Evolutionary conservation across 257 asterid genomes (phyloP).

Genomic region (Solanum bulbocastanum): DNA sequence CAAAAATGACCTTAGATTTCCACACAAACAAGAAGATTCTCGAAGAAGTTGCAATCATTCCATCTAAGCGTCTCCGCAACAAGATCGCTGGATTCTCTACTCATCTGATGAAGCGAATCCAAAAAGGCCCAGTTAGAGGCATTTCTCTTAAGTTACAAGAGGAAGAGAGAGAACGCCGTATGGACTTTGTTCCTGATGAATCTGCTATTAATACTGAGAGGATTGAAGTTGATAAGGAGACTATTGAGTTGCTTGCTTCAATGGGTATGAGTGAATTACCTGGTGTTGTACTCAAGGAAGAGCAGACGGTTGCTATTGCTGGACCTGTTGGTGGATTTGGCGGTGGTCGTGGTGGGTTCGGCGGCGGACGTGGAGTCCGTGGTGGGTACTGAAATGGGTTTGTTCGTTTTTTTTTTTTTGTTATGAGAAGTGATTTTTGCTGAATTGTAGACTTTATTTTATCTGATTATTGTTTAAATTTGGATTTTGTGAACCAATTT

Average conservation of each 20-base stretch:
- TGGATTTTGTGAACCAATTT: background rate
- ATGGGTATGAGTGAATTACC: slow-evolving; percentile 61
- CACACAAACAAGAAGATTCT: slow-evolving; percentile 67
- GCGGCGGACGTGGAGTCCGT: slow-evolving; percentile 9
- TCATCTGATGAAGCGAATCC: slow-evolving; percentile 67
- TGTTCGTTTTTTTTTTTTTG: background rate
- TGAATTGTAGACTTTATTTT: background rate
- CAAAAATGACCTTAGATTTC: slow-evolving; percentile 53
- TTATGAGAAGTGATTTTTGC: background rate
- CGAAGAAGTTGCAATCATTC: slow-evolving; percentile 58
- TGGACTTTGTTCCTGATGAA: slow-evolving; percentile 64
- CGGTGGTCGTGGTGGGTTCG: slow-evolving; percentile 27
- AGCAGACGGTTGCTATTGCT: slow-evolving; percentile 4
- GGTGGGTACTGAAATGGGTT: background rate
- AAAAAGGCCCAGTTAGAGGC: slow-evolving; percentile 61
- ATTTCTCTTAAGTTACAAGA: slow-evolving; percentile 69
- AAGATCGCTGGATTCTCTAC: slow-evolving; percentile 70
- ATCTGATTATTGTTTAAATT: background rate
- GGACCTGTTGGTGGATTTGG: slow-evolving; percentile 16
- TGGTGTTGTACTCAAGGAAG: slow-evolving; percentile 36
- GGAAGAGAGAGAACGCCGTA: slow-evolving; percentile 73
- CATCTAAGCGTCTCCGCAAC: slow-evolving; percentile 69
- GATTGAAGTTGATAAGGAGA: slow-evolving; percentile 69
- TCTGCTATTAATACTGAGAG: slow-evolving; percentile 45
- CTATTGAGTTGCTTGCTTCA: slow-evolving; percentile 40